A percentile compares a stretch with the other conserved stretches of the same genome.
These are phyloP conservation scores for Calonectria crousiana DNA, from an alignment of 2,329 filamentous ascomycete genomes.

Conservation along the genomic window DNA sequence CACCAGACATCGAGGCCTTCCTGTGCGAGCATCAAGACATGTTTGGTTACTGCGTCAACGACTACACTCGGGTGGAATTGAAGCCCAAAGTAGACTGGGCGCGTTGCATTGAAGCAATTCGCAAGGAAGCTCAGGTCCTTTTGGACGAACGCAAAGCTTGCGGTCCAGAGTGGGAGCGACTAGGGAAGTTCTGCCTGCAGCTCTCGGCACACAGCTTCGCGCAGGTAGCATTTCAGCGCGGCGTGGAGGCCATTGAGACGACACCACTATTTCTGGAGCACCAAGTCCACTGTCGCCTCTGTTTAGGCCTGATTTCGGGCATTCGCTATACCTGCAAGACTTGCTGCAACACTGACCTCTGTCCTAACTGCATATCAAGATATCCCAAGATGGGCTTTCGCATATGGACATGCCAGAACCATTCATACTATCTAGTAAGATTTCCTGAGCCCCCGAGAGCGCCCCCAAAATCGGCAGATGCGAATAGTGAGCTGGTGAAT, in stretches of 20 bases:
- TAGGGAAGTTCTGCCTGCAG: conserved; percentile 29
- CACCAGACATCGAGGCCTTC: conserved; percentile 5
- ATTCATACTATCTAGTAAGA: conserved; percentile 12
- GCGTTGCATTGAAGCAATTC: conserved; percentile 22
- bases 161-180: conserved; percentile 23
- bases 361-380: conserved; percentile 13
- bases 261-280: conserved; percentile 25
- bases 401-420: conserved; percentile 27
- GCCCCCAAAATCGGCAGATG: background rate
- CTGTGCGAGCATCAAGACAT: conserved; percentile 29
- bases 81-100: background rate
- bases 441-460: background rate
- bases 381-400: conserved; percentile 20
- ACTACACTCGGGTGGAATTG: conserved; percentile 9
- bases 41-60: conserved; percentile 27
- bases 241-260: conserved; percentile 14
- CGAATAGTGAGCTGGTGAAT: background rate
- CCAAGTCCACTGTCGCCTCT: conserved; percentile 24
- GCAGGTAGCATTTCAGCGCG: conserved; percentile 27
- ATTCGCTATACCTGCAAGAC: conserved; percentile 22
- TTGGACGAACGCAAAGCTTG: conserved; percentile 15
- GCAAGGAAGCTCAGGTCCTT: conserved; percentile 19
- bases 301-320: conserved; percentile 15
- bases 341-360: conserved; percentile 25
- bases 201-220: conserved; percentile 27